These are phyloP conservation scores for Pseudocercospora vitis DNA, from an alignment of 2,329 filamentous ascomycete species.

Conservation along the genomic window DNA sequence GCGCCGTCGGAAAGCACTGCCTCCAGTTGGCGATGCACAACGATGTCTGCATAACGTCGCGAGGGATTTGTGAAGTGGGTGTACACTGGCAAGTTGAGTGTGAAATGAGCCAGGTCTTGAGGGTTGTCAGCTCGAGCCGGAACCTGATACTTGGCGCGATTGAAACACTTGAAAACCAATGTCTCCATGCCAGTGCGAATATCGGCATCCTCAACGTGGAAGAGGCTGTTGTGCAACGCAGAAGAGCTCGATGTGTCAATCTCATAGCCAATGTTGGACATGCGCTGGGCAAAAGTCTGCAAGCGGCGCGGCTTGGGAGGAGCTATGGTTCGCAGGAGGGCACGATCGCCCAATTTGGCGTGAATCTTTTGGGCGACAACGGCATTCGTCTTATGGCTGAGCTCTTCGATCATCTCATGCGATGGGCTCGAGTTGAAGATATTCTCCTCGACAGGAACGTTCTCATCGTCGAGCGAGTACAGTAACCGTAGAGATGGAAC, in stretches of 20 bases:
- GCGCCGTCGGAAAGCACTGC: constrained; percentile 77
- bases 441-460: constrained; percentile 93
- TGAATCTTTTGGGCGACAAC: constrained; percentile 84
- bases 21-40: constrained; percentile 94
- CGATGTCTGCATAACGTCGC: constrained; percentile 88
- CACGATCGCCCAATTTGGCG: constrained; percentile 81
- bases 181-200: constrained; percentile 98
- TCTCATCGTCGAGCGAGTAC: constrained; percentile 95
- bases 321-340: constrained; percentile 81
- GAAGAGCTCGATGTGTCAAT: constrained; percentile 89
- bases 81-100: constrained; percentile 88
- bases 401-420: constrained; percentile 91
- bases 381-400: constrained; percentile 88
- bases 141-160: constrained; percentile 92
- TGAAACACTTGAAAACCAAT: constrained; percentile 90
- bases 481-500: constrained; percentile 85
- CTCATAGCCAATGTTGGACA: constrained; percentile 86
- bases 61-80: constrained; percentile 97
- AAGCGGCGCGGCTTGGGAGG: constrained; percentile 84
- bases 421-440: constrained; percentile 88
- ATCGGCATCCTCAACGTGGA: constrained; percentile 85
- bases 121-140: constrained; percentile 72
- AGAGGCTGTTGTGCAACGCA: constrained; percentile 88
- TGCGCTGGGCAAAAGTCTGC: constrained; percentile 86
- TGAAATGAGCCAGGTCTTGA: constrained; percentile 79